Conservation (phyloP, 495 filamentous ascomycete species). For the Neurospora sp. region DNA sequence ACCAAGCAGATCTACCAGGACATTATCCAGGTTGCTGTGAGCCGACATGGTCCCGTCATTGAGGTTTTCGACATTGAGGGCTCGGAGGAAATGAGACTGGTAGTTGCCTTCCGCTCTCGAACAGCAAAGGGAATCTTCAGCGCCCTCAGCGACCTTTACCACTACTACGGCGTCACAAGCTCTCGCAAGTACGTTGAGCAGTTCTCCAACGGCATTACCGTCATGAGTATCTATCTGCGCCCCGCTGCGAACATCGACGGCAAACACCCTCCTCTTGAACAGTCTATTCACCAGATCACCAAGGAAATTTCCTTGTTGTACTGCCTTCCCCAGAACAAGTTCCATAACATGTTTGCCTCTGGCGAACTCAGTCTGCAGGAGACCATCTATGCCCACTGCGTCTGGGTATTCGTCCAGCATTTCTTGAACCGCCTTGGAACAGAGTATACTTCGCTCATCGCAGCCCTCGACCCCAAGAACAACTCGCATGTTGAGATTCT, state of each 20-base stretch:
- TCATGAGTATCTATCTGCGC: constrained; percentile 87
- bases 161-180: constrained; percentile 95
- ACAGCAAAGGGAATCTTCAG: constrained; percentile 93
- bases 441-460: constrained; percentile 78
- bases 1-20: constrained; percentile 92
- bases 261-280: constrained; percentile 56
- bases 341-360: constrained; percentile 80
- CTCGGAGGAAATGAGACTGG: constrained; percentile 80
- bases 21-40: constrained; percentile 76
- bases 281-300: constrained; percentile 96
- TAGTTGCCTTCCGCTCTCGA: constrained; percentile 86
- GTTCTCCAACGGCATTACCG: constrained; percentile 95
- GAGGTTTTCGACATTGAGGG: constrained; percentile 94
- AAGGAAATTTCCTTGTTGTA: constrained; percentile 95
- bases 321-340: constrained; percentile 94
- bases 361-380: constrained; percentile 89
- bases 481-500: constrained; percentile 82
- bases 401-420: constrained; percentile 94
- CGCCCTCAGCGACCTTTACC: constrained; percentile 89
- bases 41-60: constrained; percentile 83
- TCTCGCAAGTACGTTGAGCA: constrained; percentile 97
- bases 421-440: constrained; percentile 91
- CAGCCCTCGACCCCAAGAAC: constrained; percentile 63
- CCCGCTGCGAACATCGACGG: constrained; percentile 48
- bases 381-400: constrained; percentile 92